Conservation (phyloP, 257 asterid species). For the Verbena officinalis region DNA sequence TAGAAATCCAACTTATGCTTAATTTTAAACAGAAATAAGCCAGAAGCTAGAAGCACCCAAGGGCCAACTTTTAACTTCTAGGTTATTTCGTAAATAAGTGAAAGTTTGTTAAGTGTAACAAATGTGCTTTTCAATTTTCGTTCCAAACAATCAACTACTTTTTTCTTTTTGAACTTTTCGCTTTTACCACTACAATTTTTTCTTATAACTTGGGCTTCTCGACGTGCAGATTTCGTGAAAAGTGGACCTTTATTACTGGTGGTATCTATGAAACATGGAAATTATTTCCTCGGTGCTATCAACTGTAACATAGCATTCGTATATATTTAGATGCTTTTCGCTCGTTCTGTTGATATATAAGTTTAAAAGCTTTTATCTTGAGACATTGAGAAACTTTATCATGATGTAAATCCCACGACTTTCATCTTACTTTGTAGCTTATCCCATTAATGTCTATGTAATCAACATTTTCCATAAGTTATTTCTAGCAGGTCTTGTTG, state of each 20-base stretch:
- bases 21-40: too few relatives aligned
- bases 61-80: too few relatives aligned
- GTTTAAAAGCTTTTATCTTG: neutral
- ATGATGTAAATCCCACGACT: neutral
- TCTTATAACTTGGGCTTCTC: too few relatives aligned
- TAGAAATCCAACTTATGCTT: too few relatives aligned
- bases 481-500: neutral
- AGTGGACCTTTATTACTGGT: neutral
- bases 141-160: too few relatives aligned
- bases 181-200: neutral
- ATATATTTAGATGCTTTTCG: slow-evolving; percentile 1
- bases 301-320: neutral
- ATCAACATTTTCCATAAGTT: neutral
- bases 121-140: too few relatives aligned
- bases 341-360: neutral
- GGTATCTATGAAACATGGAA: neutral
- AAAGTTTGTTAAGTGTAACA: too few relatives aligned
- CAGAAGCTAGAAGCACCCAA: too few relatives aligned
- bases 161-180: too few relatives aligned
- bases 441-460: neutral
- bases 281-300: neutral
- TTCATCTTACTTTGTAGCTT: too few relatives aligned
- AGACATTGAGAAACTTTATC: too few relatives aligned
- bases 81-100: too few relatives aligned
- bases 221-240: slow-evolving; percentile 26